Conservation (phyloP, 2,329 filamentous ascomycete genomes). For the Pseudohalonectria lignicola region DNA sequence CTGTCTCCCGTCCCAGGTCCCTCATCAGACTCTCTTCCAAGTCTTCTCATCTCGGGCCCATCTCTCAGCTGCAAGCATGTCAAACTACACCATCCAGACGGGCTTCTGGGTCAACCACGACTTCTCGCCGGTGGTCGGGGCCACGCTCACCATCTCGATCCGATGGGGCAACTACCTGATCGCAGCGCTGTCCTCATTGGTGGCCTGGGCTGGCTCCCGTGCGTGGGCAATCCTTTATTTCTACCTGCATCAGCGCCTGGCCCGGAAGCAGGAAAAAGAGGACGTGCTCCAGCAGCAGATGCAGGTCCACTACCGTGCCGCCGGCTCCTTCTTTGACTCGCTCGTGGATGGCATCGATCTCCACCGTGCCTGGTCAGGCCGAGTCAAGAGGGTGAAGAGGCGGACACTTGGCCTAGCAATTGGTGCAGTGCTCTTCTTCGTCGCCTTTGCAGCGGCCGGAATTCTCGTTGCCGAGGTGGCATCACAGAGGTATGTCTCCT, state of each 20-base stretch:
- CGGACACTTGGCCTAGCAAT: background rate
- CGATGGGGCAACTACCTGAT: constrained; percentile 2
- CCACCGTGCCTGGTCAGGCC: background rate
- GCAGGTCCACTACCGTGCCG: background rate
- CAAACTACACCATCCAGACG: background rate
- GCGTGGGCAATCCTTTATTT: background rate
- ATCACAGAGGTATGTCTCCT: background rate
- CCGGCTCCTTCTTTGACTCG: background rate
- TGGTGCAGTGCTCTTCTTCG: background rate
- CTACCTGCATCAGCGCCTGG: background rate
- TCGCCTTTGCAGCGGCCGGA: background rate
- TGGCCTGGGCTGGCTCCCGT: background rate
- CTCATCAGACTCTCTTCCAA: too few relatives aligned
- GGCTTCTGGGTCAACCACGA: background rate
- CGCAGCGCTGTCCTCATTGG: constrained; percentile 1
- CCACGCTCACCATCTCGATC: background rate
- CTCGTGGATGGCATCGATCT: background rate
- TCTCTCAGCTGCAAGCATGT: background rate
- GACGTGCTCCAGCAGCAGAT: background rate
- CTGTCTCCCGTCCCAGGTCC: too few relatives aligned
- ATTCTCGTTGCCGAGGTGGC: background rate
- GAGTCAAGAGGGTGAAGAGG: background rate
- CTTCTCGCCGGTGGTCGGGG: background rate
- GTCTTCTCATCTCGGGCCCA: too few relatives aligned
- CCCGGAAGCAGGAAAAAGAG: background rate